A percentile compares a stretch with the other conserved stretches of the same genome.
phyloP scores from a whole-genome alignment of 495 filamentous ascomycete genomes.

The Podospora pseudopauciseta region DNA sequence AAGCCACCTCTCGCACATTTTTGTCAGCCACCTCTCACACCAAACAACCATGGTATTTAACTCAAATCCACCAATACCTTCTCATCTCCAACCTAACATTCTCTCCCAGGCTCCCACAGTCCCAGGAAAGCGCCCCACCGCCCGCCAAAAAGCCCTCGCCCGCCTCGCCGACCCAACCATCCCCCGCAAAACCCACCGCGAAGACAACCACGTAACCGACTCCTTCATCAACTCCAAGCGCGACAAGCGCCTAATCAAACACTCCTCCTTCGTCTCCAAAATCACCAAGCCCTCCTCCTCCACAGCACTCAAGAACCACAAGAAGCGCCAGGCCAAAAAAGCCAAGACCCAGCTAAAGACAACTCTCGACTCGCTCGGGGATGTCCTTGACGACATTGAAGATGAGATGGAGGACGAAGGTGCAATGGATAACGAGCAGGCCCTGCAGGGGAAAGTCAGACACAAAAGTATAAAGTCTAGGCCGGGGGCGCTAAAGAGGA shows the following conservation, averaged over 20 bases:
- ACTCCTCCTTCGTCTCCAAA: conserved; percentile 67
- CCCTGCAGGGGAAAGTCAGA: conserved; percentile 50
- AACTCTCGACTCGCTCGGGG: conserved; percentile 71
- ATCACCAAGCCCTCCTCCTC: conserved; percentile 59
- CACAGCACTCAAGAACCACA: conserved; percentile 42
- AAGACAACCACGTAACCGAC: conserved; percentile 37
- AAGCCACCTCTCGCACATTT: background rate
- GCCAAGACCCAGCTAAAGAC: conserved; percentile 49
- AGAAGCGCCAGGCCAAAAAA: conserved; percentile 66
- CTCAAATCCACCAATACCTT: conserved; percentile 1
- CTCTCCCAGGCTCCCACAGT: conserved; percentile 31
- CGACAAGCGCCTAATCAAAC: conserved; percentile 74
- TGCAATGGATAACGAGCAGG: conserved; percentile 34
- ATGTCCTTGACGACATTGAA: conserved; percentile 63
- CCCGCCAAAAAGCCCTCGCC: conserved; percentile 30
- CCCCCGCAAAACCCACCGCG: conserved; percentile 43
- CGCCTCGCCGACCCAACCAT: conserved; percentile 33
- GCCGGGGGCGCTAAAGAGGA: conserved; percentile 78
- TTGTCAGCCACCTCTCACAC: background rate
- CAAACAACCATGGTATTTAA: conserved; percentile 20
- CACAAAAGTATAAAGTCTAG: conserved; percentile 67
- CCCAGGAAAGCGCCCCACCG: conserved; percentile 30
- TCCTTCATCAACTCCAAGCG: conserved; percentile 63
- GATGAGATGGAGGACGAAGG: conserved; percentile 37
- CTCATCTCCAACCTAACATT: too few species aligned